A percentile compares a stretch with the other conserved stretches of the same genome.
These are phyloP conservation scores for Orbilia javanica DNA, from an alignment of 2,329 filamentous ascomycete genomes.

Conservation along the genomic window DNA sequence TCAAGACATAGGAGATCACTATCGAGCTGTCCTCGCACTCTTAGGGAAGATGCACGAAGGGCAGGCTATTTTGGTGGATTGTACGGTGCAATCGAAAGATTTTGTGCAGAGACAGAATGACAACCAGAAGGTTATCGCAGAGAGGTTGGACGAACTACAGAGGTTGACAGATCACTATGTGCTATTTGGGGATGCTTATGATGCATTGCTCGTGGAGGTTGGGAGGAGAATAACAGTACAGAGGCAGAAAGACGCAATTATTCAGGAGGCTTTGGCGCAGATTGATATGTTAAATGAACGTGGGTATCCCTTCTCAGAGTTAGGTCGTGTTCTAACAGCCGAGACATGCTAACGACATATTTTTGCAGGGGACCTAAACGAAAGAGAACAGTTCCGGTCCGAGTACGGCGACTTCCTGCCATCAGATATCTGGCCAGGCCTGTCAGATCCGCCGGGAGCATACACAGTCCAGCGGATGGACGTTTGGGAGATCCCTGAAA, in stretches of 20 bases:
- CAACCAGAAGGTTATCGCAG: constrained; percentile 77
- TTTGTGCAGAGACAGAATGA: constrained; percentile 75
- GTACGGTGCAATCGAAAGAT: constrained; percentile 67
- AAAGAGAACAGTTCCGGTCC: constrained; percentile 81
- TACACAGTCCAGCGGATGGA: constrained; percentile 63
- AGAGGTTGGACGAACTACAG: constrained; percentile 80
- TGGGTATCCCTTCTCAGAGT: constrained; percentile 20
- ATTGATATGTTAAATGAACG: constrained; percentile 79
- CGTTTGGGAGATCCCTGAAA: constrained; percentile 52
- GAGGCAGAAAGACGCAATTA: constrained; percentile 78
- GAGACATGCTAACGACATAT: not conserved
- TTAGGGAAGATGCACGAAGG: constrained; percentile 61
- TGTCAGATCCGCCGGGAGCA: constrained; percentile 68
- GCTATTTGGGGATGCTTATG: constrained; percentile 85
- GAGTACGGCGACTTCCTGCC: constrained; percentile 90
- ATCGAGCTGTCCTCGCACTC: constrained; percentile 53
- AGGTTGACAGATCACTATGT: constrained; percentile 86
- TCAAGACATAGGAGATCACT: constrained; percentile 63
- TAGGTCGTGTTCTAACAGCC: not conserved
- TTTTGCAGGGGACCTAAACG: constrained; percentile 73
- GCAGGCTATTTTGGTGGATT: constrained; percentile 63
- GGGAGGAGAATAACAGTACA: constrained; percentile 80
- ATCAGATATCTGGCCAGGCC: constrained; percentile 85
- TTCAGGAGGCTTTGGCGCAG: constrained; percentile 81
- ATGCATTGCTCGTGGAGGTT: constrained; percentile 84